Evolutionary conservation across 345 rosid genomes (phyloP).

Genomic region (Draba incana): DNA sequence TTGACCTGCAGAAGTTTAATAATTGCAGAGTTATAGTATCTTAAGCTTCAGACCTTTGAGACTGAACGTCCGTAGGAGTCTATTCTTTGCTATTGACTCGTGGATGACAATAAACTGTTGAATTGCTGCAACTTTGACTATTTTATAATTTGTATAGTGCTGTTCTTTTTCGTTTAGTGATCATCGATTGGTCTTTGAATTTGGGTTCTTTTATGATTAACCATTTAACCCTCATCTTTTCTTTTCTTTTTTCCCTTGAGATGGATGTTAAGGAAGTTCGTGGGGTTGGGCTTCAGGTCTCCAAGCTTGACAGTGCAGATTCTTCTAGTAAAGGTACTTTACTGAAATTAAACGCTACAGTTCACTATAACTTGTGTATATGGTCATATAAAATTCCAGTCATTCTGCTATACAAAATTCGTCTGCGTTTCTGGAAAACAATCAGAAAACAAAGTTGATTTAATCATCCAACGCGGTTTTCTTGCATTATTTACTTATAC

Average conservation of each 20-base stretch:
- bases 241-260: constrained; percentile 14
- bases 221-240: not conserved
- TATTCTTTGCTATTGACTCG: constrained; percentile 2
- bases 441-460: not conserved
- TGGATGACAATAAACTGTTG: constrained; percentile 11
- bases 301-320: constrained; percentile 79
- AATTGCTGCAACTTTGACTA: constrained; percentile 23
- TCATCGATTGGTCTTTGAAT: not conserved
- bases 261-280: constrained; percentile 84
- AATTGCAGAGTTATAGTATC: not conserved
- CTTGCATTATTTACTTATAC: not conserved
- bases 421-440: constrained; percentile 4
- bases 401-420: not conserved
- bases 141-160: not conserved
- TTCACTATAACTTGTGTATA: constrained; percentile 19
- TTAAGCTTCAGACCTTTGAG: not conserved
- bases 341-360: constrained; percentile 12
- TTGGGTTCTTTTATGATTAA: constrained; percentile 1
- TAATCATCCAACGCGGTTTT: constrained; percentile 3
- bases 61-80: not conserved
- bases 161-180: not conserved
- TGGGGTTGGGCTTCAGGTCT: constrained; percentile 96
- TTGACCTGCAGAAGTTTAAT: constrained; percentile 5
- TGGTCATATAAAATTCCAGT: constrained; percentile 1
- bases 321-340: constrained; percentile 61